Percentiles rank a stretch among this genome's conserved stretches.
Evolutionary conservation across 2,329 filamentous ascomycete genomes (phyloP).

Genomic region (Microsporum canis): DNA sequence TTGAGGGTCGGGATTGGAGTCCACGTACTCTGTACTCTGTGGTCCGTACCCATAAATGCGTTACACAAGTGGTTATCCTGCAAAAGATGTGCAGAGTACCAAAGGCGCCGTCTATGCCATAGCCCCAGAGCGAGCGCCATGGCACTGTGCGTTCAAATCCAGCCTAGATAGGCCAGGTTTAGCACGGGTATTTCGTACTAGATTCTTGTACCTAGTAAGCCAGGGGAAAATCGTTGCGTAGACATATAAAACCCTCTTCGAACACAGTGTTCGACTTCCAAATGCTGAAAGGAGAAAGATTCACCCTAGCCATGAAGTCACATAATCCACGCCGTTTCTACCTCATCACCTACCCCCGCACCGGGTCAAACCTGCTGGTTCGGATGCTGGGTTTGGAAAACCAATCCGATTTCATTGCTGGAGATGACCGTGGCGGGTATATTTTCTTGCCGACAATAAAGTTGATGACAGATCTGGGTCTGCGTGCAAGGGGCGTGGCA

Average conservation of each 20-base stretch:
- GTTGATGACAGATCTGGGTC: slow-evolving; percentile 7
- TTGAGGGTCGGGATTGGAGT: too few species aligned
- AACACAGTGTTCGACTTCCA: background rate
- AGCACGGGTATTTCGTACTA: background rate
- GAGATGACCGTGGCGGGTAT: slow-evolving; percentile 17
- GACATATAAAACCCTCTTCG: background rate
- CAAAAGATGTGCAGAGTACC: background rate
- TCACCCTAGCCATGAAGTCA: background rate
- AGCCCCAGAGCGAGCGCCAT: background rate
- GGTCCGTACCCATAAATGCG: too few species aligned
- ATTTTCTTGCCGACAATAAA: slow-evolving; percentile 20
- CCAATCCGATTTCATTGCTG: slow-evolving; percentile 17
- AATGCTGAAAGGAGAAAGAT: background rate
- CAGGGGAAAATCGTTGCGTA: background rate
- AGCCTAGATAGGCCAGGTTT: background rate
- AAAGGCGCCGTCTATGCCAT: background rate
- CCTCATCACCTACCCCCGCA: slow-evolving; percentile 21
- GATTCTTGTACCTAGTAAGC: background rate
- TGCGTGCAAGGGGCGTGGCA: slow-evolving; percentile 11
- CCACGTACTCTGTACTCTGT: too few species aligned
- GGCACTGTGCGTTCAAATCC: background rate
- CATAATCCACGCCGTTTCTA: slow-evolving; percentile 12
- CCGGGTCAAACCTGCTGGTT: slow-evolving; percentile 24
- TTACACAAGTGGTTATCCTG: too few species aligned
- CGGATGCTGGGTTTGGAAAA: slow-evolving; percentile 20